Evolutionary conservation across 352 stramenopile genomes (phyloP), one percentile per base, ranked within the genome.

Genomic region (Phytophthora hibernalis): DNA sequence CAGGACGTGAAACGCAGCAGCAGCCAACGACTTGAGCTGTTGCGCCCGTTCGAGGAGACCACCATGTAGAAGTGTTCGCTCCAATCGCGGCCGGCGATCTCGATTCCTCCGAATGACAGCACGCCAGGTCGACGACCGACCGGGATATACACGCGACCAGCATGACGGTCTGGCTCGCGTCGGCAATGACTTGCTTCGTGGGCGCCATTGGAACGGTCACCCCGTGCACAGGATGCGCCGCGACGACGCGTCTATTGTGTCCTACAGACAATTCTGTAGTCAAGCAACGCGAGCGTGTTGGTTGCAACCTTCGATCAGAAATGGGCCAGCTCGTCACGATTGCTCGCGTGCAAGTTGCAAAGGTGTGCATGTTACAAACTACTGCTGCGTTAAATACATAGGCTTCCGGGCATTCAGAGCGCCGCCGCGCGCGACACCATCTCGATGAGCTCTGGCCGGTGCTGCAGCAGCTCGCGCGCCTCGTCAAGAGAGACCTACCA

Each of bases 401-500:
- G 3, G 2, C 21, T 22, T 13, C n/a, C n/a, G n/a, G n/a, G n/a
- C n/a, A n/a, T n/a, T 68, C 28, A 75, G 9, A 68, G 51, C 31
- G 55, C 47, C n/a, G 57, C 55, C 20, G 72, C 65, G 40, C 68
- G 75, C 18, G 48, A 53, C 30, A 85, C 55, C 71, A 85, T 83
- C 38, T 76, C 65, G n/a, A 83, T 52, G 52, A 85, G 65, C 62
- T 85, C 74, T 2, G 77, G 68, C 16, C 77, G 77, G 31, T 68
- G 42, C n/a, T 72, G 31, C 20, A 85, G 51, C n/a, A 75, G 12
- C 26, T 70, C 30, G 15, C 55, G 53, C 2, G 68, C 75, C 21
- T 78, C 64, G 11, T 72, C 56, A 3, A 83, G 16, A 10, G 54
- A 70, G 13, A 85, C 78, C 74, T 86, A 33, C 38, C 31, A 22